Conservation (phyloP, 1,284 basidiomycete species). For the Neonothopanus nambi region DNA sequence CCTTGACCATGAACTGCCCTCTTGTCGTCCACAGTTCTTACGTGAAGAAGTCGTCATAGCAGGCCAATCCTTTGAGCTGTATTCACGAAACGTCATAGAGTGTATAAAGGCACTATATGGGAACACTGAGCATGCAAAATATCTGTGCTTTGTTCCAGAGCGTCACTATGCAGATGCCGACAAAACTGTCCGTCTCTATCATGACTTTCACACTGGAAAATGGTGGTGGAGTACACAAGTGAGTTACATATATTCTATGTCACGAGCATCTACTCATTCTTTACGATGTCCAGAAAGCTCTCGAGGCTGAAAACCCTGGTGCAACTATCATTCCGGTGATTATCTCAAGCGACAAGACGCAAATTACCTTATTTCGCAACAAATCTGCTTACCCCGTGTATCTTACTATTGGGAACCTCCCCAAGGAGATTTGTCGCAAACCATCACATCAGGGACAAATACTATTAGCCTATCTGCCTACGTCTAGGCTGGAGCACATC, state of each 20-base stretch:
- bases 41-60: constrained; percentile 9
- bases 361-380: constrained; percentile 35
- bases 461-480: constrained; percentile 40
- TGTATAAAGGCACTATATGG: too few species aligned
- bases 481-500: constrained; percentile 31
- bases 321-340: constrained; percentile 42
- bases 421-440: constrained; percentile 39
- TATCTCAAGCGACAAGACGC: constrained; percentile 17
- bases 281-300: too few species aligned
- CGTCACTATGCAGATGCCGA: too few species aligned
- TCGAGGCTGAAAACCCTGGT: constrained; percentile 28
- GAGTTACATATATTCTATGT: too few species aligned
- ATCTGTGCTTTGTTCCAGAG: too few species aligned
- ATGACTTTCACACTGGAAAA: too few species aligned
- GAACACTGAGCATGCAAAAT: too few species aligned
- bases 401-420: constrained; percentile 44
- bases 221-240: too few species aligned
- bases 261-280: too few species aligned
- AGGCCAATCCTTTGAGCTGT: too few species aligned
- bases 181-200: too few species aligned
- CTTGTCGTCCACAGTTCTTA: background rate
- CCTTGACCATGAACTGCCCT: constrained; percentile 1
- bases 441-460: constrained; percentile 35
- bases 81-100: too few species aligned
- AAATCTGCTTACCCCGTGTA: constrained; percentile 44